Evolutionary conservation across 2,329 filamentous ascomycete species (phyloP).

Genomic region (Westerdykella aurantiaca): DNA sequence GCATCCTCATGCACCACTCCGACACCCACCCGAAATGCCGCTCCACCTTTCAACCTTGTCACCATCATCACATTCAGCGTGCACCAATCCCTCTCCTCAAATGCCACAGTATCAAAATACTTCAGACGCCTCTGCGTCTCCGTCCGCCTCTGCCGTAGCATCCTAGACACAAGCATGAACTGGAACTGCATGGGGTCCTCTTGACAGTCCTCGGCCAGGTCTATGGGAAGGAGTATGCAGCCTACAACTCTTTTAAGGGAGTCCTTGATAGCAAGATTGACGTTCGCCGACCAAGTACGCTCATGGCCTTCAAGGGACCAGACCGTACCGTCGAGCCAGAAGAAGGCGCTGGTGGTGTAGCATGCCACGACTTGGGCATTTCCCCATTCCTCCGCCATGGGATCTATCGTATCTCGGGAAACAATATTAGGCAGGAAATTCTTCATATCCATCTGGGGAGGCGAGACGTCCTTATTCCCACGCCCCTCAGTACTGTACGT

Average conservation of each 20-base stretch:
- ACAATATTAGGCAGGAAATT: background rate
- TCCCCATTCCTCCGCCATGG: background rate
- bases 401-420: background rate
- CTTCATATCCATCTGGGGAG: background rate
- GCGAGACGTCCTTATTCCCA: background rate
- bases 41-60: background rate
- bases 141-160: background rate
- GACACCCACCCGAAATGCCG: conserved; percentile 1
- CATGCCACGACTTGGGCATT: background rate
- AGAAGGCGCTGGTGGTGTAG: background rate
- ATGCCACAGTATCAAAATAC: conserved; percentile 7
- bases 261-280: conserved; percentile 1
- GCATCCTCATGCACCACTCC: conserved; percentile 7
- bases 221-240: background rate
- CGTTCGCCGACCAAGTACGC: background rate
- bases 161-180: conserved; percentile 1
- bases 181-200: background rate
- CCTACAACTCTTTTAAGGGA: background rate
- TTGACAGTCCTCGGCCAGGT: background rate
- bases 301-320: background rate
- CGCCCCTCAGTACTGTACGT: background rate
- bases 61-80: conserved; percentile 8
- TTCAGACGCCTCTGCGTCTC: background rate
- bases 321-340: background rate
- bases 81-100: conserved; percentile 2